Conservation (phyloP, 1,139 yeast species). For the Meyerozyma athensensis region DNA sequence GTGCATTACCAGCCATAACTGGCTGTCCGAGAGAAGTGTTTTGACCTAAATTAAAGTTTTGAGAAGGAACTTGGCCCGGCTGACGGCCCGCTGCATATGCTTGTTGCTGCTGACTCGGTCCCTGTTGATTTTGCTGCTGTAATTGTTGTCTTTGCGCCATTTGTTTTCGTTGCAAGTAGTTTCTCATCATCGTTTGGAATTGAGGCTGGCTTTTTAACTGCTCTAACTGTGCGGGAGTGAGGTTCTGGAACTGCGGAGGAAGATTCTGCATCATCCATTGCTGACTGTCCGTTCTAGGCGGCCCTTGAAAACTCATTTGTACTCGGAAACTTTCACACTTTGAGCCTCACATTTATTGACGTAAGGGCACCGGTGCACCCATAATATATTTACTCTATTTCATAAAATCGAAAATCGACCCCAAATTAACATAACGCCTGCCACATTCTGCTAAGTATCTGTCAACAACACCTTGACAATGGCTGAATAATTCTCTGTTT, state of each 20-base stretch:
- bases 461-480: constrained; percentile 57
- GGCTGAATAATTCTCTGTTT: constrained; percentile 60
- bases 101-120: constrained; percentile 12
- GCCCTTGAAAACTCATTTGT: background rate
- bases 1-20: constrained; percentile 8
- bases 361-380: constrained; percentile 3
- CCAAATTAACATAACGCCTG: constrained; percentile 87
- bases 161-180: constrained; percentile 36
- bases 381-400: constrained; percentile 3
- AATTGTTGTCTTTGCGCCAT: constrained; percentile 31
- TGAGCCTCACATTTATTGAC: background rate
- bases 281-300: background rate
- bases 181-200: constrained; percentile 36
- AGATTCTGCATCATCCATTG: constrained; percentile 14
- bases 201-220: constrained; percentile 47
- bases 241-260: constrained; percentile 39
- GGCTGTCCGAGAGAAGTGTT: constrained; percentile 4
- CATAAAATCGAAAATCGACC: constrained; percentile 66
- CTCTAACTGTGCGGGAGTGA: constrained; percentile 44
- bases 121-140: constrained; percentile 19
- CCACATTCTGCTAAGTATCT: constrained; percentile 82
- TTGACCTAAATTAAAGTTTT: constrained; percentile 4
- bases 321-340: background rate
- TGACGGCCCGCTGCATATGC: constrained; percentile 8
- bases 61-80: constrained; percentile 4